A percentile compares a stretch with the other conserved stretches of the same genome.
These are phyloP conservation scores for Kalaharituber pfeilii DNA, from an alignment of 2,329 filamentous ascomycete species.

Conservation along the genomic window DNA sequence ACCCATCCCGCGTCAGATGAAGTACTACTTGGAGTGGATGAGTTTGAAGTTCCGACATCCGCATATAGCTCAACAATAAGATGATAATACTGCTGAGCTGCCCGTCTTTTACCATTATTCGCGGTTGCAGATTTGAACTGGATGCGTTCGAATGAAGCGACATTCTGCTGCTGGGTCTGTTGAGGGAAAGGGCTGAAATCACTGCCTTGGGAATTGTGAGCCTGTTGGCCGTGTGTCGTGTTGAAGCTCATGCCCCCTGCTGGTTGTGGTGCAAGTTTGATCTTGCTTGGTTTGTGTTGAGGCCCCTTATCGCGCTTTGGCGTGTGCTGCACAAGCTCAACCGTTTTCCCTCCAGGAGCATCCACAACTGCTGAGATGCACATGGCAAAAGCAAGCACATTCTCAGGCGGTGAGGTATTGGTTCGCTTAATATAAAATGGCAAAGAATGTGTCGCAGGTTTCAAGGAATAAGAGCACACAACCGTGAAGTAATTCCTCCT, in stretches of 20 bases:
- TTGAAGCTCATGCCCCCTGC: conserved; percentile 23
- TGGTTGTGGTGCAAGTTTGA: conserved; percentile 50
- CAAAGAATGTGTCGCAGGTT: conserved; percentile 35
- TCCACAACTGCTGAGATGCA: conserved; percentile 70
- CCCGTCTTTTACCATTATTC: conserved; percentile 80
- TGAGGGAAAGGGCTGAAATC: conserved; percentile 22
- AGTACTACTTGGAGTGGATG: conserved; percentile 15
- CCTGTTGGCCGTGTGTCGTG: conserved; percentile 27
- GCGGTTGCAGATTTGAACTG: conserved; percentile 89
- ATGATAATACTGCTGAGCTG: conserved; percentile 83
- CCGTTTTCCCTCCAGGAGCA: conserved; percentile 53
- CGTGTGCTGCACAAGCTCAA: conserved; percentile 78
- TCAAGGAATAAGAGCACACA: conserved; percentile 56
- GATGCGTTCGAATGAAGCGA: conserved; percentile 58
- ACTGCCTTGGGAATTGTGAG: conserved; percentile 23
- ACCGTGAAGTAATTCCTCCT: conserved; percentile 82
- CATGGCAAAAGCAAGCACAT: conserved; percentile 61
- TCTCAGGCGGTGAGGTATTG: conserved; percentile 32
- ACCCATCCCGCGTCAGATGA: conserved; percentile 39
- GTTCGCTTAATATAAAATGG: conserved; percentile 40
- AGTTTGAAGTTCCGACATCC: conserved; percentile 38
- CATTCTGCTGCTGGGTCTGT: conserved; percentile 23
- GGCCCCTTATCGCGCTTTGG: conserved; percentile 83
- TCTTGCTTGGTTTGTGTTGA: conserved; percentile 52
- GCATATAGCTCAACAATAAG: conserved; percentile 72